Evolutionary conservation across 2,329 filamentous ascomycete species (phyloP), one percentile per base, ranked within the genome.

Genomic region (Colletotrichum coccodes): DNA sequence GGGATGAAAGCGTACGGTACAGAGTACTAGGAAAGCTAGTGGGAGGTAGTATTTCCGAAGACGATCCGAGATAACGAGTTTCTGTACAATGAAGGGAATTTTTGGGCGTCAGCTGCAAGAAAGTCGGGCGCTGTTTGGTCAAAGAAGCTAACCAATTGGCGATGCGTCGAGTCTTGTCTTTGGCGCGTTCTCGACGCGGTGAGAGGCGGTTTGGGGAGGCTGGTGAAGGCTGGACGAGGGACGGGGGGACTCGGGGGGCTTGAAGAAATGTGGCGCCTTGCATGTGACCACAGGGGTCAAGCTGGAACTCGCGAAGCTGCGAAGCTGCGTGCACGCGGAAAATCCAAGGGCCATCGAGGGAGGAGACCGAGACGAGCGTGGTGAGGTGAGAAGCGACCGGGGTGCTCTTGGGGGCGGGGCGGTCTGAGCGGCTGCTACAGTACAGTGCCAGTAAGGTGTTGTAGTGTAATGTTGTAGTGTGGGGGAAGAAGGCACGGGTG

Each of bases 141-240:
- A 60, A 46, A 61, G 44, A 63, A 57, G 30, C 67, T 40, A 68
- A 62, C 64, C 67, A 63, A 62, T 62, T 62, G 60, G 60, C 60
- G 49, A 70, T 68, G 64, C 57, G 44, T 62, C 64, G 47, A 65
- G 47, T 56, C 63, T 58, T 63, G 60, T 61, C 62, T 70, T 60
- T 57, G 59, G 59, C 59, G 66, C 66, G 66, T 63, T 64, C 54
- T 63, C 47, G 66, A 69, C 66, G 66, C 66, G 64, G 62, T 69
- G 49, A 42, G 62, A 58, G n/a, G n/a, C 47, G 66, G 54, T 56
- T 36, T 54, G 12, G 60, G 61, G 65, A 49, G 65, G 65, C 65
- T 59, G 65, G 65, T 65, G 54, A 64, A 40, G 32, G 40, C 26
- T 34, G 46, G 54, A 60, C 58, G 40, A 60, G 40, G 44, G 26